Base-by-base conservation (phyloP, 345 rosid species). In the Eutrema heterophyllum region DNA sequence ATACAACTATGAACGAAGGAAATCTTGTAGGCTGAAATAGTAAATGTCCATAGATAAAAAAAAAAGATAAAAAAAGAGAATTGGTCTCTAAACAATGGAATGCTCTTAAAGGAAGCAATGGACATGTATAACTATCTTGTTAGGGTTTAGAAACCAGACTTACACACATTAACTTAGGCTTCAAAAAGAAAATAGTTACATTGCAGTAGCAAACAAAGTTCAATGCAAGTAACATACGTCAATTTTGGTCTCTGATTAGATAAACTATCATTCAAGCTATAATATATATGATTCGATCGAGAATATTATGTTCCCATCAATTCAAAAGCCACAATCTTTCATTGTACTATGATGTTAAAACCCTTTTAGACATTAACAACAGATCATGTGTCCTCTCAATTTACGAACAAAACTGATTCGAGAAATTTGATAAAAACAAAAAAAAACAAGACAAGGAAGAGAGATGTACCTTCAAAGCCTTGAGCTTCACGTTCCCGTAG, bases 401-500 rank as follows among this genome's bases (percentile, higher is more conserved):
- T 21, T n/a, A 43, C 51, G 26, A 8, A 12, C 12, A 4, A 7
- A 10, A 3, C 4, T 44, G 16, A 29, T 7, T 57, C 15, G 26
- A 52, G 14, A 67, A 29, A 21, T 53, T 12, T 30, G 44, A 44
- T 9, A 5, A 10, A 58, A n/a, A n/a, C n/a, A n/a, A 38, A 9
- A 38, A 38, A 2, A 35, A 48, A 38, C 16, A 49, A 51, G 48
- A n/a, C 44, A 12, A 49, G 39, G 18, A n/a, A 48, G 62, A 33
- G 43, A 56, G n/a, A 49, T 8, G 9, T 74, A 86, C 96, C 93
- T 84, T 85, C 65, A 87, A 84, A 74, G 66, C 71, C 83, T 87
- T 89, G 78, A 86, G 87, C 93, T 87, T 89, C 61, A 81, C 50
- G 77, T 69, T 87, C 40, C 96, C 96, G 61, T 85, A 88, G 51